A percentile compares a stretch with the other conserved stretches of the same genome.
Evolutionary conservation across 164 flowering plant genomes (phyloP).

Genomic region (Sextonia rubra): DNA sequence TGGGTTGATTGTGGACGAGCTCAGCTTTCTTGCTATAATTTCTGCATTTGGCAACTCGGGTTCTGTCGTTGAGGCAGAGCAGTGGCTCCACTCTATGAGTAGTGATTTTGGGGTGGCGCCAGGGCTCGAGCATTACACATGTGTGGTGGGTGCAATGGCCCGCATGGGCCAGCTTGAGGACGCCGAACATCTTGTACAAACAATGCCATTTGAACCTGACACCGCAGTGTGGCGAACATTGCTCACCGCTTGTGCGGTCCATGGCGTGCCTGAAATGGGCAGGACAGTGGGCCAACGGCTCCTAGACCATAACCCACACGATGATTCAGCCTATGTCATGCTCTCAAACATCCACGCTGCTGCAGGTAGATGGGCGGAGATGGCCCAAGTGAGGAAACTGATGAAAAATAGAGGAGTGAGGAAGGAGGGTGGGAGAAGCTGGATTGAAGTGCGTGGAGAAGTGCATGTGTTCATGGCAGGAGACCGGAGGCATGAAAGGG

Average conservation of each 20-base stretch:
- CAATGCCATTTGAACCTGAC: constrained; percentile 67
- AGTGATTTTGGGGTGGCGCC: constrained; percentile 44
- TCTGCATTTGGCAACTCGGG: constrained; percentile 51
- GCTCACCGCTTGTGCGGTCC: constrained; percentile 37
- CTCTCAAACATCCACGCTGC: constrained; percentile 45
- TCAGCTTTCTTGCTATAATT: constrained; percentile 54
- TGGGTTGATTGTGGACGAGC: constrained; percentile 49
- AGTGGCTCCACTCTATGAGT: constrained; percentile 49
- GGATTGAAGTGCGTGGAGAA: constrained; percentile 54
- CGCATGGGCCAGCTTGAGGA: constrained; percentile 50
- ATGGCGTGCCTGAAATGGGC: constrained; percentile 38
- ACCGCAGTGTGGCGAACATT: constrained; percentile 63
- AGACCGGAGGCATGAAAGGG: constrained; percentile 39
- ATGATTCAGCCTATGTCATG: constrained; percentile 69
- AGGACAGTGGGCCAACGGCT: constrained; percentile 29
- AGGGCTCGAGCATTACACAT: constrained; percentile 60
- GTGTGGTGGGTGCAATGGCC: constrained; percentile 59
- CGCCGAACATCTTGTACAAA: constrained; percentile 44
- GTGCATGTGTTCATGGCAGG: constrained; percentile 63
- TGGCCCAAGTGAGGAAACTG: constrained; percentile 47
- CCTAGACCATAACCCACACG: constrained; percentile 36
- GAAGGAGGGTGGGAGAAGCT: constrained; percentile 61
- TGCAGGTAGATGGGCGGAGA: constrained; percentile 48
- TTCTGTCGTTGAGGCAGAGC: constrained; percentile 30
- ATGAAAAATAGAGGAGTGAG: constrained; percentile 50